A percentile compares a stretch with the other conserved stretches of the same genome.
These are phyloP conservation scores for Cubamyces lactineus DNA, from an alignment of 768 basidiomycete genomes.

Conservation along the genomic window DNA sequence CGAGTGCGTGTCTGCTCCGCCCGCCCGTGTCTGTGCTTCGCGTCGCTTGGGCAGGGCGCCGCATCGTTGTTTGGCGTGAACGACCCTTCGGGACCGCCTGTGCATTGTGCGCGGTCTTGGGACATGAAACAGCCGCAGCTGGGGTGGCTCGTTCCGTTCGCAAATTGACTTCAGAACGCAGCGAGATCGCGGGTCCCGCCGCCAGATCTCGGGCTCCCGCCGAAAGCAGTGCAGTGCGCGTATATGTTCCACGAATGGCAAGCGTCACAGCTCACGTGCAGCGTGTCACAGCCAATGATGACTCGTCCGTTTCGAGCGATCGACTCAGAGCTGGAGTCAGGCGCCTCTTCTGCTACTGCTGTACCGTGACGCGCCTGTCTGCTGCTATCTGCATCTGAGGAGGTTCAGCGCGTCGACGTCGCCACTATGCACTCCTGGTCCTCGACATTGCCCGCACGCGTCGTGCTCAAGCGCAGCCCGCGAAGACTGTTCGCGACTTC, in stretches of 20 bases:
- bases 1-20: background rate
- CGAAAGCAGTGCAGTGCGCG: slow-evolving; percentile 19
- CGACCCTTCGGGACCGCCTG: background rate
- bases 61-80: background rate
- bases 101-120: background rate
- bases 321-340: background rate
- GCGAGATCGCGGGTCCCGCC: slow-evolving; percentile 16
- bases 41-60: background rate
- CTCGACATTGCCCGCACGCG: slow-evolving; percentile 18
- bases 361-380: background rate
- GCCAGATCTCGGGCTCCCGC: slow-evolving; percentile 13
- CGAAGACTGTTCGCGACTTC: slow-evolving; percentile 25
- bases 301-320: slow-evolving; percentile 14
- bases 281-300: slow-evolving; percentile 21
- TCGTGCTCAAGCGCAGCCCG: slow-evolving; percentile 7
- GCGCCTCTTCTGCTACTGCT: background rate
- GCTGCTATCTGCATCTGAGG: background rate
- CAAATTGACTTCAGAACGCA: slow-evolving; percentile 2
- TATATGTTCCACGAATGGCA: background rate
- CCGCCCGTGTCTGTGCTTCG: background rate
- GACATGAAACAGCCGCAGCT: slow-evolving; percentile 9
- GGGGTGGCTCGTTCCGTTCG: background rate
- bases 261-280: slow-evolving; percentile 13
- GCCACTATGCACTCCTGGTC: slow-evolving; percentile 22
- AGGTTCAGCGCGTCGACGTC: background rate